phyloP scores from a whole-genome alignment of 805 yeast genomes.

The Kluyveromyces nonfermentans region DNA sequence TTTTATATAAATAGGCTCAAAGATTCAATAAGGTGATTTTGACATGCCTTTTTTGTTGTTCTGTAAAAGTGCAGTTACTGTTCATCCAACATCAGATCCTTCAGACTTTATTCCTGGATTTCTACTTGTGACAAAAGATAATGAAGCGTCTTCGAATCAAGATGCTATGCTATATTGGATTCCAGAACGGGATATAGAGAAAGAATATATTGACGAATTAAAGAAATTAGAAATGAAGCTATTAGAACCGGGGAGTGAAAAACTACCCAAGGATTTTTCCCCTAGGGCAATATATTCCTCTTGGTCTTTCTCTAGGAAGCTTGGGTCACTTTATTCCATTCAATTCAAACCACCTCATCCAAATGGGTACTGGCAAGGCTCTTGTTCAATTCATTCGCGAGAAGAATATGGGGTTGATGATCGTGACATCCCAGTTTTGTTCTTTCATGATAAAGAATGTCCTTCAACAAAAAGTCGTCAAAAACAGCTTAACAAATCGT shows the following conservation, averaged over 20 bases:
- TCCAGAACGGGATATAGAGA: constrained; percentile 13
- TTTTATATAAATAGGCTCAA: neutral
- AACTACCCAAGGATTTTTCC: constrained; percentile 7
- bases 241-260: constrained; percentile 39
- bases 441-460: constrained; percentile 86
- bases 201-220: constrained; percentile 12
- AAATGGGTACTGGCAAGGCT: constrained; percentile 87
- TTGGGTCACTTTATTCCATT: constrained; percentile 58
- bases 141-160: constrained; percentile 27
- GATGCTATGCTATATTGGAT: constrained; percentile 29
- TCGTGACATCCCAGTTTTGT: constrained; percentile 69
- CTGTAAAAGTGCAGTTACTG: constrained; percentile 61
- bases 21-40: too few species aligned
- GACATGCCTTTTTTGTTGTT: constrained; percentile 22
- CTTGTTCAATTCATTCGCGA: constrained; percentile 63
- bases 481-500: constrained; percentile 47
- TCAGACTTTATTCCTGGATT: constrained; percentile 77
- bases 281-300: constrained; percentile 27
- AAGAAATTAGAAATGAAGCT: constrained; percentile 25
- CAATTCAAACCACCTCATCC: constrained; percentile 74
- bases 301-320: constrained; percentile 58
- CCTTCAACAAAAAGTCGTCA: constrained; percentile 63
- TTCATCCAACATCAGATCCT: constrained; percentile 71
- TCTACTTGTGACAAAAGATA: constrained; percentile 51
- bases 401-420: constrained; percentile 31